Evolutionary conservation across 345 rosid genomes (phyloP), one percentile per base, ranked within the genome.

Genomic region (Arabidopsis suecica): DNA sequence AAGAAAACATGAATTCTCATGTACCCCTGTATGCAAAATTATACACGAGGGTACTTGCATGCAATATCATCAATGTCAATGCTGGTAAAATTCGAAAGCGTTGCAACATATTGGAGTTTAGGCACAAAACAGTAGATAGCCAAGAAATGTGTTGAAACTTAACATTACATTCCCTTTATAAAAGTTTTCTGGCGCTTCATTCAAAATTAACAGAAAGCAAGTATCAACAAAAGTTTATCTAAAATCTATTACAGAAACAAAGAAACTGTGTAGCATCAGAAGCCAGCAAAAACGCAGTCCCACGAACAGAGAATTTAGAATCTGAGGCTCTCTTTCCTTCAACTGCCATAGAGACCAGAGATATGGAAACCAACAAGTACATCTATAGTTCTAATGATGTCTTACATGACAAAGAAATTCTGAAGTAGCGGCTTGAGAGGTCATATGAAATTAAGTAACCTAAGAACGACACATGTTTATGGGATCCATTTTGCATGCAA

Each of bases 341-440:
- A 18, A 34, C 81, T 77, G 86, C 78, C 79, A 65, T 59, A 74
- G 40, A 23, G 72, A 74, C 77, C 84, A 83, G 84, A 79, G 82
- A 82, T 47, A 48, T 22, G 73, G 83, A 74, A 80, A 81, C 83
- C 81, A 85, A 79, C 84, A 71, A 78, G 61, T 80, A 84, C 83
- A 82, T 81, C 81, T 44, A 23, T 48, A 77, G 71, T 71, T 83
- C 81, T 82, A 54, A 68, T 53, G 12, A 67, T 51, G 73, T 78
- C 81, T 65, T 48, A 57, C 25, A 73, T 55, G 81, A 67, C 78
- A 25, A 68, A 80, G 85, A 79, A 71, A 78, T 73, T 81, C 84
- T 75, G 72, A 83, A 72, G 79, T 53, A 61, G 66, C 30, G 14
- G 59, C 62, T 65, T 33, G 23, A 47, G 25, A 69, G 47, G 50